Percentiles rank a stretch among this genome's conserved stretches.
phyloP scores from a whole-genome alignment of 129 eudicot genomes.

The Chrysanthemum seticuspe region DNA sequence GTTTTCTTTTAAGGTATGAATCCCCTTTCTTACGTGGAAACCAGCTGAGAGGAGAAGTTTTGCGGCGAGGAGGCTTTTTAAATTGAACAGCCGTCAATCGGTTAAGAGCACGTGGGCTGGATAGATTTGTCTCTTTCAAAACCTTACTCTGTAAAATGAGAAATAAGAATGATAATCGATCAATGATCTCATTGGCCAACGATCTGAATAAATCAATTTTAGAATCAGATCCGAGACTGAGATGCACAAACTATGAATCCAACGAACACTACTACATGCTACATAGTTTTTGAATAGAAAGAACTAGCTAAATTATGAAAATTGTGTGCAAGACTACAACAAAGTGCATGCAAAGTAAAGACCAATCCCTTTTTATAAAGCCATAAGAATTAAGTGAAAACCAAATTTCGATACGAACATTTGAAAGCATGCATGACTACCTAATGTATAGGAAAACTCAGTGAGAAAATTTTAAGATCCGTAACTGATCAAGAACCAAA shows the following conservation, averaged over 20 bases:
- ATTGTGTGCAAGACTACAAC: background rate
- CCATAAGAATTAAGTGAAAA: background rate
- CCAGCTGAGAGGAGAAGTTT: slow-evolving; percentile 89
- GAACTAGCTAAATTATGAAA: background rate
- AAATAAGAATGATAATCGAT: background rate
- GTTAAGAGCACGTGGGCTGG: slow-evolving; percentile 50
- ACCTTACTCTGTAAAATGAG: slow-evolving; percentile 44
- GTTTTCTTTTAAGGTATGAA: slow-evolving; percentile 78
- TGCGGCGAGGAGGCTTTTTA: slow-evolving; percentile 72
- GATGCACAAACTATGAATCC: slow-evolving; percentile 1
- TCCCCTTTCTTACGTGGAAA: slow-evolving; percentile 93
- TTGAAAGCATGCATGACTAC: background rate
- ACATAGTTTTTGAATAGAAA: background rate
- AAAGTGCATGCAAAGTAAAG: background rate
- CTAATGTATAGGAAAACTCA: too few species aligned
- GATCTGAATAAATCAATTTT: background rate
- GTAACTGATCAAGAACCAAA: too few species aligned
- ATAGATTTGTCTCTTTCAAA: slow-evolving; percentile 45
- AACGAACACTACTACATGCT: background rate
- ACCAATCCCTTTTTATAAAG: background rate
- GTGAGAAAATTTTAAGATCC: too few species aligned
- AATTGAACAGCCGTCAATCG: slow-evolving; percentile 60
- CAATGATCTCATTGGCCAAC: background rate
- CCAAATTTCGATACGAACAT: background rate
- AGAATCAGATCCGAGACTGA: slow-evolving; percentile 3